Conservation (phyloP, 176 grass and related monocot genomes). For the Urochloa ruziziensis region DNA sequence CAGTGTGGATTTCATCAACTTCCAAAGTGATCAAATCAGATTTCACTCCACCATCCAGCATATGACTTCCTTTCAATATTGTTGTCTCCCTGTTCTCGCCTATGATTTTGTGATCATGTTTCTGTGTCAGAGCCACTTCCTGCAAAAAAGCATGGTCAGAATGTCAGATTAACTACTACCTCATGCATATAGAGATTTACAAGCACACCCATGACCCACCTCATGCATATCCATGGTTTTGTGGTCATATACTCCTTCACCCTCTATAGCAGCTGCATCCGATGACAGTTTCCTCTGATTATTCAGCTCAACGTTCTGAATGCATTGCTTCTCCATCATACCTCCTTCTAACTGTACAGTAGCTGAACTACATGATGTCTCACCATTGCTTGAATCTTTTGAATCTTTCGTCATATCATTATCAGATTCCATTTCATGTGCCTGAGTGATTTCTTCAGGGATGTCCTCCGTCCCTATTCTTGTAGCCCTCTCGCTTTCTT, state of each 20-base stretch:
- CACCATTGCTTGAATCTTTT: constrained; percentile 6
- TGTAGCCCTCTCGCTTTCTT: neutral
- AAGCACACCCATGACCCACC: constrained; percentile 16
- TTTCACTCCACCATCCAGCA: neutral
- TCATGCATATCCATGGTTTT: constrained; percentile 34
- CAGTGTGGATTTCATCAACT: constrained; percentile 25
- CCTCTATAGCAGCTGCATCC: constrained; percentile 11
- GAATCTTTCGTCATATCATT: constrained; percentile 18
- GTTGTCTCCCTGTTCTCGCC: neutral
- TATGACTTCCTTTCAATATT: constrained; percentile 7
- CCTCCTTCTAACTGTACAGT: constrained; percentile 14
- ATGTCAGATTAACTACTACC: constrained; percentile 20
- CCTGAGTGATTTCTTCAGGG: constrained; percentile 5
- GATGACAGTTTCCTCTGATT: constrained; percentile 27
- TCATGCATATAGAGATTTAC: constrained; percentile 33
- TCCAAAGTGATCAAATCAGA: constrained; percentile 11
- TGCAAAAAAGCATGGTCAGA: constrained; percentile 27
- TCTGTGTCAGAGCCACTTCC: neutral
- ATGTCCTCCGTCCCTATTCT: neutral
- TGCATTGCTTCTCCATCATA: neutral
- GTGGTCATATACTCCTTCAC: constrained; percentile 20
- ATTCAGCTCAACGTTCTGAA: constrained; percentile 16
- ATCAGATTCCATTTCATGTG: constrained; percentile 13
- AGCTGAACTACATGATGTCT: constrained; percentile 13
- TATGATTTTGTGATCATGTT: constrained; percentile 13